Base-by-base conservation (phyloP, 352 stramenopile genomes). In the Phytophthora europaea region DNA sequence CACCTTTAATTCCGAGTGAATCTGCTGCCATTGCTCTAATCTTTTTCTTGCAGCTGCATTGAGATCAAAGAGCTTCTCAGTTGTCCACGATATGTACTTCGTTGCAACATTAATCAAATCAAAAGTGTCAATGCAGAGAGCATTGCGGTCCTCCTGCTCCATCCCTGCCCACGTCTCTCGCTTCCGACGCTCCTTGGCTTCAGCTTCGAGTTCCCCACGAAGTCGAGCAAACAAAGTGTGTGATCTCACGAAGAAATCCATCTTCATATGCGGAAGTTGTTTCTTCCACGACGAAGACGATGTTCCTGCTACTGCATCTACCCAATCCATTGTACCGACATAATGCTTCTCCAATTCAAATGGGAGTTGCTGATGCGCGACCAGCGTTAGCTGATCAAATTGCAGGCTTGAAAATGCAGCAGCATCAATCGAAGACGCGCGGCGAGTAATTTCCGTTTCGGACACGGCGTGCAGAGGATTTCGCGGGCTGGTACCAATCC, bases 381-480 rank as follows among this genome's bases (percentile, higher is more conserved):
- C 34, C 18, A 94, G 67, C 16, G 73, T 71, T 4, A 94, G 50
- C 52, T 93, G 87, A 51, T 94, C 87, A 57, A 90, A 86, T 12
- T 81, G 70, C 4, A 94, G 63, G 28, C 70, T 75, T 22, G 79
- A 73, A 55, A 91, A 90, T 5, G 78, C 64, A 20, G 22, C 50
- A n/a, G 75, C 65, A 66, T 91, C 82, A 20, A 79, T 63, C 10
- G 45, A 26, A 48, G 72, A 64, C n/a, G 67, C 73, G 50, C 73
- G 71, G 3, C 36, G 28, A n/a, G 67, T 55, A 23, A 89, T 79
- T 34, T 80, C 73, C n/a, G 33, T 47, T 22, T 61, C 72, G 16
- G 54, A 59, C n/a, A 84, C 67, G n/a, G 38, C 16, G 9, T 13
- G 7, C 6, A 91, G 48, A 8, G 85, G 87, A 28, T 87, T 94